These are phyloP conservation scores for Populus alba DNA, from an alignment of 345 rosid species.

Conservation along the genomic window DNA sequence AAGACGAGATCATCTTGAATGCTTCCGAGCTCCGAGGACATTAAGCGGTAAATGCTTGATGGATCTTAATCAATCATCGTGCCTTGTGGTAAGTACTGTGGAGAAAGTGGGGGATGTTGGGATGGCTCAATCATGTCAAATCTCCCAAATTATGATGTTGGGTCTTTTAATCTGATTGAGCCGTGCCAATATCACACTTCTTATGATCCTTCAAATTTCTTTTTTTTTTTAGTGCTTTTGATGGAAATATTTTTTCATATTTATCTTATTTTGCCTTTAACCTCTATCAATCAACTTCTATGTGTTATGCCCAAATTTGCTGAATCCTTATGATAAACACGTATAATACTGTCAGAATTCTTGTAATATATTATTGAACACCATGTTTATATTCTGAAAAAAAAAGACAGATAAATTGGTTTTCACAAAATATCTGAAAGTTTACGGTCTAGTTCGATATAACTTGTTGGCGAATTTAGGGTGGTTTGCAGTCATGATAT, in stretches of 20 bases:
- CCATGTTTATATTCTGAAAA: not conserved
- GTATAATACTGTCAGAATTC: not conserved
- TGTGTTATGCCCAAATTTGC: not conserved
- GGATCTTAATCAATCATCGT: not conserved
- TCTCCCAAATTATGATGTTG: conserved; percentile 31
- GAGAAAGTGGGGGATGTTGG: conserved; percentile 43
- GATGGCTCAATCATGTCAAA: conserved; percentile 62
- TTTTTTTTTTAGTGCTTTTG: not conserved
- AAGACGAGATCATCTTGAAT: not conserved
- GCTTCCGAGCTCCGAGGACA: not conserved
- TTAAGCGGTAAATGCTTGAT: not conserved
- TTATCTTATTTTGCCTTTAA: not conserved
- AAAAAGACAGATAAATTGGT: not conserved
- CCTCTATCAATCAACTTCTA: not conserved
- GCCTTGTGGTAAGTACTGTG: conserved; percentile 7
- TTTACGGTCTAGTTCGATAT: not conserved
- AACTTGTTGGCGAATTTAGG: not conserved
- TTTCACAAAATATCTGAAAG: not conserved
- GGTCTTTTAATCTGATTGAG: conserved; percentile 72
- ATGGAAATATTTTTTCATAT: not conserved
- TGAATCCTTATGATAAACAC: not conserved
- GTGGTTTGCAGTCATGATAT: not conserved
- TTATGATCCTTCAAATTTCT: not conserved
- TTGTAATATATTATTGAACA: not conserved
- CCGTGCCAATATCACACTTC: conserved; percentile 65